Evolutionary conservation across 371 early-diverging fungal species (phyloP).

Genomic region (Mortierella sp.): DNA sequence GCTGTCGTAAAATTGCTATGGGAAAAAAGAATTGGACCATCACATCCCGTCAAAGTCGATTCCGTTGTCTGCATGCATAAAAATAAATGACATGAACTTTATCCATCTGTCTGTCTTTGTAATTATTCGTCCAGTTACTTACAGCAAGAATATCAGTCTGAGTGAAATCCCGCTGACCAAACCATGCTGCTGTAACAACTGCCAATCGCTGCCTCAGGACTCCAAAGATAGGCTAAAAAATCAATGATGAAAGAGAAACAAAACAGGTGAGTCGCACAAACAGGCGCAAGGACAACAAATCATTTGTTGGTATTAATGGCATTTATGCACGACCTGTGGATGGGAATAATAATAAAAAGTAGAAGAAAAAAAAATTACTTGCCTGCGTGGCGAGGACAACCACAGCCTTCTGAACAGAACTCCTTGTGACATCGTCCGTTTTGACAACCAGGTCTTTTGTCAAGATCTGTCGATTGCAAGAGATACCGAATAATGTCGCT

Average conservation of each 20-base stretch:
- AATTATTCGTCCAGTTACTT: constrained; percentile 52
- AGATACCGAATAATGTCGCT: constrained; percentile 84
- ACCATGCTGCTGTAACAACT: constrained; percentile 84
- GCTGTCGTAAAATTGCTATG: constrained; percentile 75
- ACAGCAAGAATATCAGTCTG: constrained; percentile 77
- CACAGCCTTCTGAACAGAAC: constrained; percentile 87
- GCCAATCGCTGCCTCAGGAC: constrained; percentile 80
- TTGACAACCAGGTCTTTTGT: constrained; percentile 75
- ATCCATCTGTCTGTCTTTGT: too few relatives aligned
- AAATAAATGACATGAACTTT: neutral
- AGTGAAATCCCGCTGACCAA: constrained; percentile 84
- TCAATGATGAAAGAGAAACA: neutral
- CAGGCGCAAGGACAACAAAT: constrained; percentile 6
- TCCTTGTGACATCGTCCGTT: constrained; percentile 84
- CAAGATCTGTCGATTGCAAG: constrained; percentile 87
- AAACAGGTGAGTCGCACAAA: constrained; percentile 8
- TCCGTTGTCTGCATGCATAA: neutral
- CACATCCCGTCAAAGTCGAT: neutral
- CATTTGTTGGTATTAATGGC: neutral
- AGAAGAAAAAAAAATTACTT: neutral
- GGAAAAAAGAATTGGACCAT: neutral
- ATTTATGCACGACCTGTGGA: constrained; percentile 5
- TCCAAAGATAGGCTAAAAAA: constrained; percentile 76
- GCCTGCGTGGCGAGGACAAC: constrained; percentile 81
- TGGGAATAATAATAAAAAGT: neutral